These are phyloP conservation scores for Patellifolia procumbens DNA, from an alignment of 179 eudicot species.

Conservation along the genomic window DNA sequence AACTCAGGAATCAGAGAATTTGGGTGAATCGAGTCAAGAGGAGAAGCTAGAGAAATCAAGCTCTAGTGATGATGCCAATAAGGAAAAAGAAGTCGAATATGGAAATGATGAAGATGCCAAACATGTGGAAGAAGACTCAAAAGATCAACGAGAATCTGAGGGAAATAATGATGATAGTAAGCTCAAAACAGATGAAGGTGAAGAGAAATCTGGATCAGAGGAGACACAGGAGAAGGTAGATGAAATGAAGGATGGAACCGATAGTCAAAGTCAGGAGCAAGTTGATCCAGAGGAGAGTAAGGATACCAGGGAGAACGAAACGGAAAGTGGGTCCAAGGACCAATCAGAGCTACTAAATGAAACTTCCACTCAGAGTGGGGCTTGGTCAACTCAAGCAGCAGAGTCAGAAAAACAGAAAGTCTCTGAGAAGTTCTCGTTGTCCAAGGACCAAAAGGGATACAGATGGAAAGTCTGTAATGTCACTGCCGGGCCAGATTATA, in stretches of 20 bases:
- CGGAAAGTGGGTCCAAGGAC: conserved; percentile 30
- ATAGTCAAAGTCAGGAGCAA: conserved; percentile 17
- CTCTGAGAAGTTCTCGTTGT: conserved; percentile 17
- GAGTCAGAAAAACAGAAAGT: conserved; percentile 33
- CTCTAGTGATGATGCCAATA: conserved; percentile 18
- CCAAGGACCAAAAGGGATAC: conserved; percentile 22
- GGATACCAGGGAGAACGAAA: conserved; percentile 4
- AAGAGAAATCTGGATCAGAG: conserved; percentile 23
- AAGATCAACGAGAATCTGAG: conserved; percentile 25
- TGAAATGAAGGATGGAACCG: conserved; percentile 21
- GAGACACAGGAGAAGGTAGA: conserved; percentile 25
- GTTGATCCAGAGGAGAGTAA: conserved; percentile 16
- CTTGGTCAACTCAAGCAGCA: conserved; percentile 33
- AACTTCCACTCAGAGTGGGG: conserved; percentile 34
- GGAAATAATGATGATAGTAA: conserved; percentile 20
- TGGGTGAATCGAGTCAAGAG: conserved; percentile 19
- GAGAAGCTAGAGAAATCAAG: conserved; percentile 15
- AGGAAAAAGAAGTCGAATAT: conserved; percentile 17
- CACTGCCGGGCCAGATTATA: conserved; percentile 50
- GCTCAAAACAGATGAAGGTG: conserved; percentile 14
- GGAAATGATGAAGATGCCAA: conserved; percentile 18
- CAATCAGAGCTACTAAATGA: conserved; percentile 29
- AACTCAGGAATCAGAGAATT: conserved; percentile 21
- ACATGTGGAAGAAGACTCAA: conserved; percentile 10
- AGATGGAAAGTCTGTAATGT: conserved; percentile 48